Evolutionary conservation across 164 flowering plant species (phyloP).

Genomic region (Litsea cubeba): DNA sequence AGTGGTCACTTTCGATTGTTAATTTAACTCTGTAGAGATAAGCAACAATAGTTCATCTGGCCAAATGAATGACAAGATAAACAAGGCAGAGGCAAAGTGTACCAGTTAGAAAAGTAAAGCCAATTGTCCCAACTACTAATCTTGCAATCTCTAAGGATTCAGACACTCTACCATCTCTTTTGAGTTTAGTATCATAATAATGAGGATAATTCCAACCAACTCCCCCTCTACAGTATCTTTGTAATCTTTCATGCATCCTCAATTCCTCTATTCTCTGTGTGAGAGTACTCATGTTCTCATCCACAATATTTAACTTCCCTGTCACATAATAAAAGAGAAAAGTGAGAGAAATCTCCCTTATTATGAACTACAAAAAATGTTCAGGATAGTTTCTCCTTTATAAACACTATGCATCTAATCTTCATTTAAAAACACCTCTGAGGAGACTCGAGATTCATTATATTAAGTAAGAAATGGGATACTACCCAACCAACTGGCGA

Average conservation of each 20-base stretch:
- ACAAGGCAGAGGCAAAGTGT: constrained; percentile 26
- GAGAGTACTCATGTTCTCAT: constrained; percentile 24
- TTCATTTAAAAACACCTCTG: not conserved
- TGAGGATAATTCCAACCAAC: constrained; percentile 25
- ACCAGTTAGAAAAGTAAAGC: constrained; percentile 22
- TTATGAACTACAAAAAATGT: not conserved
- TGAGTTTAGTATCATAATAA: constrained; percentile 9
- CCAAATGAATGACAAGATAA: constrained; percentile 13
- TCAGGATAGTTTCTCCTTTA: not conserved
- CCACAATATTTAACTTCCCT: constrained; percentile 26
- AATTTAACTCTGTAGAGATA: not conserved
- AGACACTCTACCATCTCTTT: constrained; percentile 4
- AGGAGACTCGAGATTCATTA: not conserved
- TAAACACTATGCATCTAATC: not conserved
- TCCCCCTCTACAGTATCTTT: not conserved
- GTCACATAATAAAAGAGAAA: not conserved
- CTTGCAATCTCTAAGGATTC: constrained; percentile 15
- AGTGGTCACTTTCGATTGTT: not conserved
- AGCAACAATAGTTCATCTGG: not conserved
- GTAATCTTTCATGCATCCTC: constrained; percentile 20
- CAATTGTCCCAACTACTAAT: constrained; percentile 15
- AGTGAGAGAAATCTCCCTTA: not conserved
- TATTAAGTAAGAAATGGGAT: too few relatives aligned
- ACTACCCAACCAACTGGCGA: too few relatives aligned
- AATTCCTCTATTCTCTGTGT: constrained; percentile 24